Evolutionary conservation across 331 rosid species (phyloP).

Genomic region (Acacia pycnantha): DNA sequence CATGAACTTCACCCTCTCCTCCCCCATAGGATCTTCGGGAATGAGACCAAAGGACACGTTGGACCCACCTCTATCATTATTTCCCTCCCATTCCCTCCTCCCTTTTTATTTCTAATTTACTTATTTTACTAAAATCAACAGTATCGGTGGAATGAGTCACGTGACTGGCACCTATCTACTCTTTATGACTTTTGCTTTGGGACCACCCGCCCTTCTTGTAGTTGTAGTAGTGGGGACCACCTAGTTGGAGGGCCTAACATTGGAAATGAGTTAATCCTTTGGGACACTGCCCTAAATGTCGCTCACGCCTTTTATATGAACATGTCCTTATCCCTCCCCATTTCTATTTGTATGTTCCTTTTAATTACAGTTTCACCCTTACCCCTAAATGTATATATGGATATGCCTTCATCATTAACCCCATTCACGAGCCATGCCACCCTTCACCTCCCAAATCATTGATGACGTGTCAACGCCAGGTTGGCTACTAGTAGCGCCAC

Average conservation of each 20-base stretch:
- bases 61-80: neutral
- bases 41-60: neutral
- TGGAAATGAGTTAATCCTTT: slow-evolving; percentile 6
- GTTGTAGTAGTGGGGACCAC: neutral
- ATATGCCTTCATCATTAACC: neutral
- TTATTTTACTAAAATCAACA: neutral
- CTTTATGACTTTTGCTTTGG: slow-evolving; percentile 31
- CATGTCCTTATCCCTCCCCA: neutral
- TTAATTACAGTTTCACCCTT: neutral
- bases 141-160: slow-evolving; percentile 37
- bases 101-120: neutral
- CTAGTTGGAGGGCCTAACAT: slow-evolving; percentile 27
- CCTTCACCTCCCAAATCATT: neutral
- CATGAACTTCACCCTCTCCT: neutral
- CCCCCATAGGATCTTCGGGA: neutral
- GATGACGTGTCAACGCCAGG: no score
- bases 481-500: no score
- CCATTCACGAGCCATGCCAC: neutral
- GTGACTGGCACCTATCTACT: slow-evolving; percentile 36
- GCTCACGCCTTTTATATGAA: neutral
- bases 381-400: neutral
- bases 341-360: neutral
- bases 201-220: slow-evolving; percentile 37
- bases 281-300: neutral
- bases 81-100: no score